phyloP scores from a whole-genome alignment of 176 grass and related monocot genomes.

The Aegilops bicornis region DNA sequence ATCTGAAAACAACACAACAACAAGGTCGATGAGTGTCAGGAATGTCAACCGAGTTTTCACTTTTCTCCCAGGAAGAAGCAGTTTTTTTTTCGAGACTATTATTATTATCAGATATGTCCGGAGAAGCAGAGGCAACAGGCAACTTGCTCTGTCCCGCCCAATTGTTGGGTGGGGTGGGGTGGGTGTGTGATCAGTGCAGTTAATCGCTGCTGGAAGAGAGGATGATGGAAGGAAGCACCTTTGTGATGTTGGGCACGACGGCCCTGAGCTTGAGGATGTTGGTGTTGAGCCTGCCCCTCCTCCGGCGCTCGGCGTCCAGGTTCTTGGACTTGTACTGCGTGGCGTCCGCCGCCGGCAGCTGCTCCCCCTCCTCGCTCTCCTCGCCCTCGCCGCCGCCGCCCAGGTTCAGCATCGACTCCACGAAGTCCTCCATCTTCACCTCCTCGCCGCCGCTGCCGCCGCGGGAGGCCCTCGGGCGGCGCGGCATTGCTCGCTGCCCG shows the following conservation, averaged over 20 bases:
- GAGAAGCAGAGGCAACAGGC: neutral
- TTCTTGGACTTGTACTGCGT: conserved; percentile 89
- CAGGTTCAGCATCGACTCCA: conserved; percentile 45
- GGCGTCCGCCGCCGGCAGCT: conserved; percentile 23
- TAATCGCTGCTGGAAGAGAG: neutral
- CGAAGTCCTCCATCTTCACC: conserved; percentile 53
- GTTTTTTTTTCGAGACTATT: neutral
- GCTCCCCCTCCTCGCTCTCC: conserved; percentile 33
- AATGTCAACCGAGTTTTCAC: neutral
- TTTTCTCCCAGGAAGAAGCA: neutral
- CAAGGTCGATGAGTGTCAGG: neutral
- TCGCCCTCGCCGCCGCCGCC: neutral
- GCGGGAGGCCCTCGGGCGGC: conserved; percentile 26
- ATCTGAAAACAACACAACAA: conserved; percentile 49
- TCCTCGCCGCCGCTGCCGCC: conserved; percentile 34
- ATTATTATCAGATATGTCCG: neutral
- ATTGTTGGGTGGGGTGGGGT: neutral
- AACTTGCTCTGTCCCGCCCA: neutral
- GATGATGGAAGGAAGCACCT: conserved; percentile 30
- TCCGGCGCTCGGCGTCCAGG: conserved; percentile 71
- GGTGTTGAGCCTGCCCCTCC: conserved; percentile 78
- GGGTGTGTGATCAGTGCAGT: neutral
- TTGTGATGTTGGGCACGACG: conserved; percentile 90
- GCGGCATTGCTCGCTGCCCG: conserved; percentile 33
- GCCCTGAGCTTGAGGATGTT: conserved; percentile 80